phyloP scores from a whole-genome alignment of 495 filamentous ascomycete genomes.

The Talaromyces wortmannii region DNA sequence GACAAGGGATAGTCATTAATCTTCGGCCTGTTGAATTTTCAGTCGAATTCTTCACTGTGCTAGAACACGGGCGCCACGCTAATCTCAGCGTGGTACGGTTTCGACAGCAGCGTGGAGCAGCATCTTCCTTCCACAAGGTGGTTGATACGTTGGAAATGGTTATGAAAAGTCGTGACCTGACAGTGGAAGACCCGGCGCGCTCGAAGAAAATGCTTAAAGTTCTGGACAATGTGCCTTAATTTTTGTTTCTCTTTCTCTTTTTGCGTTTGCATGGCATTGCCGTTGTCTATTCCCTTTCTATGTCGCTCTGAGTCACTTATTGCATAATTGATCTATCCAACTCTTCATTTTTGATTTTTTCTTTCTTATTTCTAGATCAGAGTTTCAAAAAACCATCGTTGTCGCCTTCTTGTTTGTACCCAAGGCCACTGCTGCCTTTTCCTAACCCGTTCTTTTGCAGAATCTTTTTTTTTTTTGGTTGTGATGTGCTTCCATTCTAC shows the following conservation, averaged over 20 bases:
- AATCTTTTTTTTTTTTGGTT: no score
- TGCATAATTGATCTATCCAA: background rate
- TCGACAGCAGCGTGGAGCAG: slow-evolving; percentile 81
- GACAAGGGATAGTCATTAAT: slow-evolving; percentile 46
- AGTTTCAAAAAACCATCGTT: no score
- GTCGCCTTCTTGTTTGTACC: no score
- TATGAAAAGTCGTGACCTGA: slow-evolving; percentile 49
- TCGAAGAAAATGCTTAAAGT: slow-evolving; percentile 52
- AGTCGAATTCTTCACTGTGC: slow-evolving; percentile 74
- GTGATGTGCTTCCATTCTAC: no score
- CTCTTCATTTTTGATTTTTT: background rate
- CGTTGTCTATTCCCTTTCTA: no score
- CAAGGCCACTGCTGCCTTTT: no score
- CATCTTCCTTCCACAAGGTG: slow-evolving; percentile 74
- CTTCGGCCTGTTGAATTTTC: slow-evolving; percentile 76
- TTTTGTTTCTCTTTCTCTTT: slow-evolving; percentile 13
- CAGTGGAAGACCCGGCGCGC: slow-evolving; percentile 58
- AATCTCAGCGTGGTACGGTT: slow-evolving; percentile 74
- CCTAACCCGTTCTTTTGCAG: no score
- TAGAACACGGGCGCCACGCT: slow-evolving; percentile 65
- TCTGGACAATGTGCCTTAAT: slow-evolving; percentile 15
- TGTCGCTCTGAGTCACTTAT: background rate
- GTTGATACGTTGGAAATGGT: slow-evolving; percentile 63
- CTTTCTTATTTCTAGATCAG: no score
- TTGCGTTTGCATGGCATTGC: background rate